A percentile compares a stretch with the other conserved stretches of the same genome.
Evolutionary conservation across 352 stramenopile species (phyloP).

Genomic region (Globisporangium middletonii): DNA sequence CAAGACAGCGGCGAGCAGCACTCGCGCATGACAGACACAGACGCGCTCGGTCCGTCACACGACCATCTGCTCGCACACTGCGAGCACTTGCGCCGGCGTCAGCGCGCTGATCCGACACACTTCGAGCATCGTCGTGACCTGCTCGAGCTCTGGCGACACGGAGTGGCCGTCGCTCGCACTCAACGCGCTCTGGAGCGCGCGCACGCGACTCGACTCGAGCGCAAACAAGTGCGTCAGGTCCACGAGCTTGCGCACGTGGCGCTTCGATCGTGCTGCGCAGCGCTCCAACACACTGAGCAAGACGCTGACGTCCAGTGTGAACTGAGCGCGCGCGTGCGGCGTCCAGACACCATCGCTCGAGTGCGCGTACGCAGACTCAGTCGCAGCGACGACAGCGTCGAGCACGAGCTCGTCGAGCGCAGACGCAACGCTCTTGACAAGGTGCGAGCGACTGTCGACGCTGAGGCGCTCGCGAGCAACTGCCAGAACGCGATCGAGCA

Average conservation of each 20-base stretch:
- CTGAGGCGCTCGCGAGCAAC: constrained; percentile 20
- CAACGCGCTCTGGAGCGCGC: constrained; percentile 41
- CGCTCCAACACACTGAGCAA: constrained; percentile 29
- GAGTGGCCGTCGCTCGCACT: not conserved
- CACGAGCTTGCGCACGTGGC: constrained; percentile 36
- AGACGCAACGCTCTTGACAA: constrained; percentile 30
- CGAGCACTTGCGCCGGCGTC: constrained; percentile 32
- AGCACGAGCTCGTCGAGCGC: constrained; percentile 36
- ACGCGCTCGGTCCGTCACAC: no score
- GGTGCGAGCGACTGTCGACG: constrained; percentile 17
- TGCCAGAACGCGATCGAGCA: constrained; percentile 22
- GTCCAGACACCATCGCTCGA: constrained; percentile 11
- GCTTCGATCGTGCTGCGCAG: constrained; percentile 21
- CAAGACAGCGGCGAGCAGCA: no score
- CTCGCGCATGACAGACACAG: no score
- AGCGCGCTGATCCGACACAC: constrained; percentile 48
- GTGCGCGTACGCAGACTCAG: constrained; percentile 9
- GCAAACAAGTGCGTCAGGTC: constrained; percentile 42
- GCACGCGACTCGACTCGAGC: constrained; percentile 29
- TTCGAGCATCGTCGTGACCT: constrained; percentile 69
- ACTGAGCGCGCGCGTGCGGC: constrained; percentile 24
- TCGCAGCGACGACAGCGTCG: constrained; percentile 9
- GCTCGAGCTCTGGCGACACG: constrained; percentile 23
- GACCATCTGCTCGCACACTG: not conserved
- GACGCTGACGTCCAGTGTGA: constrained; percentile 29